phyloP scores from a whole-genome alignment of 2,329 filamentous ascomycete species.

The Aspergillus felis region DNA sequence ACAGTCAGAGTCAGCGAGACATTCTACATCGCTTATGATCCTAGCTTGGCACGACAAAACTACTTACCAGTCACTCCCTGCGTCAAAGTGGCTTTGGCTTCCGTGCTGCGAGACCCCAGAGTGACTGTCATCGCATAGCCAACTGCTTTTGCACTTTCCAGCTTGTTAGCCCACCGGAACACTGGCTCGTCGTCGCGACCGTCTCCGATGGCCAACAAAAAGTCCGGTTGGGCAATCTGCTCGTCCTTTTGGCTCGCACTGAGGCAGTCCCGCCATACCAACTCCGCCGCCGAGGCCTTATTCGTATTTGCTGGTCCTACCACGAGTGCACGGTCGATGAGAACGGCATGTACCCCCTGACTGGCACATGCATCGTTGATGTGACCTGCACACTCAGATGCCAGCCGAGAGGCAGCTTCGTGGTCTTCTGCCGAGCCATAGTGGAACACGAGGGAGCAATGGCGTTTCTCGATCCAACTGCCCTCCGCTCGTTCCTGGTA shows the following conservation, averaged over 20 bases:
- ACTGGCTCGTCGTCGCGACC: conserved; percentile 91
- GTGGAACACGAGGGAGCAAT: conserved; percentile 87
- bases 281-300: conserved; percentile 76
- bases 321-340: conserved; percentile 72
- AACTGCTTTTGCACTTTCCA: conserved; percentile 58
- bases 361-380: conserved; percentile 90
- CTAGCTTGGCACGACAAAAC: not conserved
- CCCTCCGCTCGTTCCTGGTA: conserved; percentile 87
- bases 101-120: conserved; percentile 80
- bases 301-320: conserved; percentile 85
- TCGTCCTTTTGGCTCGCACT: conserved; percentile 47
- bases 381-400: conserved; percentile 85
- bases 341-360: conserved; percentile 78
- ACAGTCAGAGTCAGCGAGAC: conserved; percentile 12
- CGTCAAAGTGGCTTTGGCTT: conserved; percentile 78
- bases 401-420: conserved; percentile 70
- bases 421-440: conserved; percentile 79
- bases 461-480: conserved; percentile 83
- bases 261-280: conserved; percentile 65
- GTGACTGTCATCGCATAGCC: conserved; percentile 78
- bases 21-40: not conserved
- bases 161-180: conserved; percentile 86
- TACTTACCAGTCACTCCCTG: conserved; percentile 84
- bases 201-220: conserved; percentile 84
- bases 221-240: conserved; percentile 58